phyloP scores from a whole-genome alignment of 768 basidiomycete genomes.

The Mycena belliarum region DNA sequence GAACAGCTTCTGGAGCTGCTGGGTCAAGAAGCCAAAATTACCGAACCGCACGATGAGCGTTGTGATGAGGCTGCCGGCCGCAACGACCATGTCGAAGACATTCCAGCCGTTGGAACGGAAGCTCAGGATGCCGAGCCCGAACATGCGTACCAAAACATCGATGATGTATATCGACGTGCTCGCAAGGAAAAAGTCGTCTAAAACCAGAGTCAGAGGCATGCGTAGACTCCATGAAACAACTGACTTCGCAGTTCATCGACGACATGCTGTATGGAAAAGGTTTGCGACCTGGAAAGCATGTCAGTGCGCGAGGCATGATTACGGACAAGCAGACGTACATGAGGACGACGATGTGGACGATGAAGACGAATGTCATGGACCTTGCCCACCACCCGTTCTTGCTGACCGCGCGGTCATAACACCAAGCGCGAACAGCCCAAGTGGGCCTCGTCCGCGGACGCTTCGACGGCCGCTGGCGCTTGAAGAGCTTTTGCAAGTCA shows the following conservation, averaged over 20 bases:
- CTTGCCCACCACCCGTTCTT: constrained; percentile 95
- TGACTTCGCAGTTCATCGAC: constrained; percentile 63
- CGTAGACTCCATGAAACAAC: constrained; percentile 25
- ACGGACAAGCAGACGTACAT: constrained; percentile 55
- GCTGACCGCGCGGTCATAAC: constrained; percentile 84
- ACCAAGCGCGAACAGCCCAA: constrained; percentile 70
- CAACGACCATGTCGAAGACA: constrained; percentile 81
- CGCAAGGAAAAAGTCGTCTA: constrained; percentile 77
- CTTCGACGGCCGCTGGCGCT: constrained; percentile 82
- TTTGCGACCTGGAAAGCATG: constrained; percentile 66
- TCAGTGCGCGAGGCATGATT: constrained; percentile 3
- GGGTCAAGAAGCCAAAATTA: constrained; percentile 47
- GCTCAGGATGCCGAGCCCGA: constrained; percentile 81
- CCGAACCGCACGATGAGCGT: constrained; percentile 71
- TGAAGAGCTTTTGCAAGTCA: constrained; percentile 86
- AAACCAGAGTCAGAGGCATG: constrained; percentile 2
- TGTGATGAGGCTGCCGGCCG: constrained; percentile 80
- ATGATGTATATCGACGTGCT: constrained; percentile 72
- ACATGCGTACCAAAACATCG: constrained; percentile 77
- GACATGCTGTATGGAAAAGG: constrained; percentile 54
- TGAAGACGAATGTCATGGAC: constrained; percentile 74
- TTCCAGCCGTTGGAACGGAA: constrained; percentile 96
- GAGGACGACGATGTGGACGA: constrained; percentile 78
- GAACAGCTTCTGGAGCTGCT: constrained; percentile 87
- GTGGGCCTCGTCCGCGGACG: constrained; percentile 66